Base-by-base conservation (phyloP, 2,329 filamentous ascomycete species). In the Ophiostoma quercus region DNA sequence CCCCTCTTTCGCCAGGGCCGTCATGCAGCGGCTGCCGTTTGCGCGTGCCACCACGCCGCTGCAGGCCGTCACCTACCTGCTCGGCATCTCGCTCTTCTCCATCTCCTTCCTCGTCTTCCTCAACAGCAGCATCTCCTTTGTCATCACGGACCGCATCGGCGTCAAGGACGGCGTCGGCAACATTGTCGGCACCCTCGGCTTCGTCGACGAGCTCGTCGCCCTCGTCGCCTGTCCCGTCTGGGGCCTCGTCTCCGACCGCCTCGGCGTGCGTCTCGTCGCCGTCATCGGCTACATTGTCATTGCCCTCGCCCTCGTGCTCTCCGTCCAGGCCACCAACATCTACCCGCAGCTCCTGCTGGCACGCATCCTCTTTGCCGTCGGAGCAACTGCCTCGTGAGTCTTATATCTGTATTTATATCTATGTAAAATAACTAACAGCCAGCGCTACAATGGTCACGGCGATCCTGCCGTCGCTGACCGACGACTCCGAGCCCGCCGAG, bases 381-480 rank as follows among this genome's bases (percentile, higher is more conserved):
- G 95, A 32, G 95, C 92, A 25, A 93, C 94, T n/a, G 95, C 94
- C 29, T 88, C 91, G 84, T 94, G 77, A 80, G 85, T 78, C 25
- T 29, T n/a, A n/a, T n/a, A n/a, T n/a, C n/a, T n/a, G n/a, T n/a
- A n/a, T n/a, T n/a, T n/a, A n/a, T n/a, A n/a, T n/a, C n/a, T n/a
- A n/a, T n/a, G n/a, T n/a, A n/a, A n/a, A n/a, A n/a, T n/a, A n/a
- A n/a, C n/a, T 29, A 29, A 29, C 25, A 29, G 25, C 25, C 25
- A 29, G 85, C 5, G 86, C 93, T 16, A 98, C 95, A 1, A 99
- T 99, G 95, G 95, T 99, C 25, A 98, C 95, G 9, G 95, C 95
- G 3, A 92, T 96, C 65, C 83, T 99, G 32, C 95, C 95, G 1
- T 89, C 85, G 12, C 79, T 90, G 74, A 88, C 87, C 5, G 84